Conservation (phyloP, 2,329 filamentous ascomycete genomes). For the Phialemoniopsis sp. region DNA sequence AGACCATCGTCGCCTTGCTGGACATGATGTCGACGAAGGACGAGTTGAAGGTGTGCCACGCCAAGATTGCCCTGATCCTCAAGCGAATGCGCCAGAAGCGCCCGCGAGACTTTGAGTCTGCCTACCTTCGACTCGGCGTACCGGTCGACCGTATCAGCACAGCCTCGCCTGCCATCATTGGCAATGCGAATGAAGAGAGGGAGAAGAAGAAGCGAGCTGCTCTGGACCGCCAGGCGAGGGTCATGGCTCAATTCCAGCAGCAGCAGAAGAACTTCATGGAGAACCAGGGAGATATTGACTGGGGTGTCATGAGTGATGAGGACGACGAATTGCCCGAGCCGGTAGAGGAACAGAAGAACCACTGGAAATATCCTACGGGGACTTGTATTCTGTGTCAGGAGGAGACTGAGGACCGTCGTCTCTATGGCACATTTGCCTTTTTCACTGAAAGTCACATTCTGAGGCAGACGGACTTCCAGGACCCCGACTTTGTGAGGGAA, state of each 20-base stretch:
- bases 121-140: slow-evolving; percentile 60
- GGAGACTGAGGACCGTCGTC: slow-evolving; percentile 80
- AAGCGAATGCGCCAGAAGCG: slow-evolving; percentile 81
- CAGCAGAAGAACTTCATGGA: slow-evolving; percentile 95
- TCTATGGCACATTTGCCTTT: slow-evolving; percentile 92
- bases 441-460: slow-evolving; percentile 83
- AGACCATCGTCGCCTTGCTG: slow-evolving; percentile 61
- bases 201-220: slow-evolving; percentile 89
- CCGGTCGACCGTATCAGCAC: slow-evolving; percentile 77
- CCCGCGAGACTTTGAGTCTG: slow-evolving; percentile 66
- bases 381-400: slow-evolving; percentile 97
- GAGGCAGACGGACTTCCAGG: slow-evolving; percentile 78
- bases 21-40: slow-evolving; percentile 61
- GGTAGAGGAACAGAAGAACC: slow-evolving; percentile 64
- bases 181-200: slow-evolving; percentile 64
- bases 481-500: slow-evolving; percentile 81
- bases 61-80: slow-evolving; percentile 80
- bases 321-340: slow-evolving; percentile 55
- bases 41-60: slow-evolving; percentile 75
- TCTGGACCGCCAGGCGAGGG: slow-evolving; percentile 80
- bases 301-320: slow-evolving; percentile 81
- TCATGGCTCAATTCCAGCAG: slow-evolving; percentile 98
- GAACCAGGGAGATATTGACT: slow-evolving; percentile 82
- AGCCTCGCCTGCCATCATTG: slow-evolving; percentile 69
- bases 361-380: slow-evolving; percentile 87